Conservation (phyloP, 495 filamentous ascomycete species). For the Penicillium steckii region DNA sequence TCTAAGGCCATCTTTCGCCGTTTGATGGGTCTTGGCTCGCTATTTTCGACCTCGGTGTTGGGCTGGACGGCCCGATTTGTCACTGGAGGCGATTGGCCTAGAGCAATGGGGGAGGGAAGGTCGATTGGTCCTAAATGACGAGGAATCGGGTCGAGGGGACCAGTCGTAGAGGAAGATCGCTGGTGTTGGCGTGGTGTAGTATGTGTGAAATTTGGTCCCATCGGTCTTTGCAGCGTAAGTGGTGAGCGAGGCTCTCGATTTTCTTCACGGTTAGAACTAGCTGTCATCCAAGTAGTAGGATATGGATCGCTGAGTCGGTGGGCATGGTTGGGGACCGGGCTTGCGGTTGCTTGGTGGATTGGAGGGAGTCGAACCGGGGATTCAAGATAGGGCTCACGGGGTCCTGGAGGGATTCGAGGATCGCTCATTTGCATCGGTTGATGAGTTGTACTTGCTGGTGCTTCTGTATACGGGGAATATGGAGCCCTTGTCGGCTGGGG, state of each 20-base stretch:
- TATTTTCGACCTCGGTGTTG: constrained; percentile 20
- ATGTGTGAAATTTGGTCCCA: constrained; percentile 32
- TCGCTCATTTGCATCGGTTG: constrained; percentile 30
- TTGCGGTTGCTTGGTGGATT: constrained; percentile 36
- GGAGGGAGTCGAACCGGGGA: constrained; percentile 45
- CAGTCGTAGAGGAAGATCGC: constrained; percentile 24
- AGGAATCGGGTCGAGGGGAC: constrained; percentile 23
- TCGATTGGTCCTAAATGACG: constrained; percentile 25
- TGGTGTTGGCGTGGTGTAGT: constrained; percentile 15
- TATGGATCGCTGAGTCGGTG: constrained; percentile 45
- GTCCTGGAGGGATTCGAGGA: constrained; percentile 25
- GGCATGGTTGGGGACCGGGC: constrained; percentile 25
- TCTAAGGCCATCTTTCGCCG: constrained; percentile 62
- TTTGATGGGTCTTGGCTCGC: constrained; percentile 61
- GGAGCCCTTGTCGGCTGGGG: constrained; percentile 28
- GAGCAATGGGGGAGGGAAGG: constrained; percentile 17
- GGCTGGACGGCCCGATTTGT: constrained; percentile 16
- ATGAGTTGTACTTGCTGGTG: constrained; percentile 23
- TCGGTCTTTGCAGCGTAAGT: constrained; percentile 18
- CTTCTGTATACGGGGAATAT: constrained; percentile 31
- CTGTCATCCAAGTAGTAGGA: constrained; percentile 27
- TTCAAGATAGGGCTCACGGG: constrained; percentile 34
- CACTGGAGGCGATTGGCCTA: constrained; percentile 17
- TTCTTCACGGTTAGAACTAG: constrained; percentile 23
- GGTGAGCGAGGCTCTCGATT: constrained; percentile 22